These are phyloP conservation scores for Ustilago bromivora DNA, from an alignment of 1,284 basidiomycete genomes.

Conservation along the genomic window DNA sequence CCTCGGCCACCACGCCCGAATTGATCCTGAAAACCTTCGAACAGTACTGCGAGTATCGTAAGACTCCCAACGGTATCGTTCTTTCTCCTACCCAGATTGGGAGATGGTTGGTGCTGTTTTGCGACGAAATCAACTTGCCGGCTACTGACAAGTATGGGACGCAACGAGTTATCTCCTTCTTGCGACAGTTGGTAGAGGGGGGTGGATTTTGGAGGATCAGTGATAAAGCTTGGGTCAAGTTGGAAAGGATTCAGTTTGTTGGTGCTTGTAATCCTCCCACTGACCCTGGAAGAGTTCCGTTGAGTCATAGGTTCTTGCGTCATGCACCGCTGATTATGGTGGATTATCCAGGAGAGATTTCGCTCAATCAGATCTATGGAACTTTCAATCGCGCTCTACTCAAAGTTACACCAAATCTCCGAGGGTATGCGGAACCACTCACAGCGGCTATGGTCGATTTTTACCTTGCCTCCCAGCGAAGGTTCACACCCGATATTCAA, in stretches of 20 bases:
- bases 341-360: constrained; percentile 96
- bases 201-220: constrained; percentile 94
- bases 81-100: constrained; percentile 94
- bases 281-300: constrained; percentile 98
- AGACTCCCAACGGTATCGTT: constrained; percentile 95
- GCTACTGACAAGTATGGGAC: constrained; percentile 98
- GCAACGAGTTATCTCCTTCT: constrained; percentile 97
- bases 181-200: constrained; percentile 94
- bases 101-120: constrained; percentile 98
- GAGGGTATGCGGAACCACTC: constrained; percentile 91
- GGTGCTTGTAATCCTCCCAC: constrained; percentile 99
- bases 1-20: constrained; percentile 97
- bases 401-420: constrained; percentile 92
- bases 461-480: constrained; percentile 91
- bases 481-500: constrained; percentile 94
- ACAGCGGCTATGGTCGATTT: constrained; percentile 98
- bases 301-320: constrained; percentile 94
- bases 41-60: constrained; percentile 98
- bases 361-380: constrained; percentile 97
- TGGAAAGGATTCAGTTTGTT: constrained; percentile 98
- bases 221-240: constrained; percentile 96
- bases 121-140: constrained; percentile 99
- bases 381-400: constrained; percentile 97
- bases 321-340: constrained; percentile 99
- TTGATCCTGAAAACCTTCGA: constrained; percentile 99